Evolutionary conservation across 2,329 filamentous ascomycete genomes (phyloP).

Genomic region (Dactylonectria macrodidyma): DNA sequence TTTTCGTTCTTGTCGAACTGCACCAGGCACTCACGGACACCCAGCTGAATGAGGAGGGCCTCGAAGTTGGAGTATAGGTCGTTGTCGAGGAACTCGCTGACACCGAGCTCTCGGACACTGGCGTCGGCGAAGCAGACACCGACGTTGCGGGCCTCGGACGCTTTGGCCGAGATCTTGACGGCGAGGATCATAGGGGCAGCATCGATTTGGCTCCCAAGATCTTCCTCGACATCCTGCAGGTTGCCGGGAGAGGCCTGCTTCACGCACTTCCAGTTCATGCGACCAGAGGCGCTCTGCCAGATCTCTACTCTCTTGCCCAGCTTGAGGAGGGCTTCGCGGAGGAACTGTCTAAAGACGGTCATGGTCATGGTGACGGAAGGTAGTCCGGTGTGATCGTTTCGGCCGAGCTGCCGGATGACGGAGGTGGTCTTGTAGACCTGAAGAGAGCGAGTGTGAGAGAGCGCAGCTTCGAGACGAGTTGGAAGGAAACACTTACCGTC

Average conservation of each 20-base stretch:
- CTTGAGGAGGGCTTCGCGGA: slow-evolving; percentile 93
- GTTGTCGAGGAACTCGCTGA: slow-evolving; percentile 99
- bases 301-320: slow-evolving; percentile 93
- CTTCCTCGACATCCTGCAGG: slow-evolving; percentile 96
- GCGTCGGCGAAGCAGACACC: slow-evolving; percentile 99
- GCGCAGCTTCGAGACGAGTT: background rate
- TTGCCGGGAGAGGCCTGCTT: slow-evolving; percentile 98
- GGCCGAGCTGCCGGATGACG: slow-evolving; percentile 90
- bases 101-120: slow-evolving; percentile 93
- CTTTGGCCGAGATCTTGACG: slow-evolving; percentile 92
- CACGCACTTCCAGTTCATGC: slow-evolving; percentile 91
- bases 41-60: slow-evolving; percentile 94
- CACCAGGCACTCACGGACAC: slow-evolving; percentile 94
- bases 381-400: slow-evolving; percentile 85
- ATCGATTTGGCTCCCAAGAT: slow-evolving; percentile 88
- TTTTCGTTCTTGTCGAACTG: slow-evolving; percentile 84
- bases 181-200: slow-evolving; percentile 94
- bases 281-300: slow-evolving; percentile 81
- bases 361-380: slow-evolving; percentile 95
- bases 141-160: slow-evolving; percentile 85
- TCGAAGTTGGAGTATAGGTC: slow-evolving; percentile 99
- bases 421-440: slow-evolving; percentile 98
- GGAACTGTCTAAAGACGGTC: slow-evolving; percentile 95
- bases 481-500: slow-evolving; percentile 66
- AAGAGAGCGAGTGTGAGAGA: background rate